Conservation (phyloP, 2,329 filamentous ascomycete genomes). For the Dothistroma pini region DNA sequence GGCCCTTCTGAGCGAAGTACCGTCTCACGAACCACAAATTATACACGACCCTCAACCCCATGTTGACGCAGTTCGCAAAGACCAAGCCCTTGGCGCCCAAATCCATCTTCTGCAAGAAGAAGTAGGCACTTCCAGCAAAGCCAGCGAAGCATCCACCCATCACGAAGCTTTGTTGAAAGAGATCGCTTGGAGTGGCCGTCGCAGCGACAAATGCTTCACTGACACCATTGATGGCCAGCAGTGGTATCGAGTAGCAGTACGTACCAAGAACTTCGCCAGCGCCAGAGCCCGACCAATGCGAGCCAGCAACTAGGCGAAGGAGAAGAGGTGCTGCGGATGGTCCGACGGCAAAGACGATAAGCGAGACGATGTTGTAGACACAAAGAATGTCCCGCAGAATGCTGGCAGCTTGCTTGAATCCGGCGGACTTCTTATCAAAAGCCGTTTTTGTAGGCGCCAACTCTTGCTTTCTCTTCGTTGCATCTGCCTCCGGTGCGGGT, state of each 20-base stretch:
- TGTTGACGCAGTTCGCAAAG: constrained; percentile 83
- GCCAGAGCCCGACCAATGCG: constrained; percentile 68
- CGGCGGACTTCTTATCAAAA: constrained; percentile 9
- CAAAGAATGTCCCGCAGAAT: constrained; percentile 64
- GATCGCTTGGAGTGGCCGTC: constrained; percentile 69
- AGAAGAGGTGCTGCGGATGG: constrained; percentile 71
- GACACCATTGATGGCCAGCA: constrained; percentile 87
- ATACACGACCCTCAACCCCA: constrained; percentile 80
- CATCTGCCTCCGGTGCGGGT: constrained; percentile 31
- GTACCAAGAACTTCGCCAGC: constrained; percentile 69
- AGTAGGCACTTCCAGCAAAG: constrained; percentile 70
- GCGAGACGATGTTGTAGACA: constrained; percentile 69
- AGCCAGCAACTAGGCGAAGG: constrained; percentile 71
- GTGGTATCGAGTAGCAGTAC: constrained; percentile 91
- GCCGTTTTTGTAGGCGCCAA: constrained; percentile 1
- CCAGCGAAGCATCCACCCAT: constrained; percentile 77
- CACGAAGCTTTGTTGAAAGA: constrained; percentile 74
- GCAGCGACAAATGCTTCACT: constrained; percentile 90
- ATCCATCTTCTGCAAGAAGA: constrained; percentile 66
- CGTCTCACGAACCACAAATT: constrained; percentile 66
- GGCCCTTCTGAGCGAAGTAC: constrained; percentile 55
- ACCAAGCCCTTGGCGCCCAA: constrained; percentile 79
- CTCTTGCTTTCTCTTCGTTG: constrained; percentile 34
- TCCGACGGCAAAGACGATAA: constrained; percentile 65
- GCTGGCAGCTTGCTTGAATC: constrained; percentile 39